phyloP scores from a whole-genome alignment of 2,329 filamentous ascomycete genomes.

The Fusarium musae region DNA sequence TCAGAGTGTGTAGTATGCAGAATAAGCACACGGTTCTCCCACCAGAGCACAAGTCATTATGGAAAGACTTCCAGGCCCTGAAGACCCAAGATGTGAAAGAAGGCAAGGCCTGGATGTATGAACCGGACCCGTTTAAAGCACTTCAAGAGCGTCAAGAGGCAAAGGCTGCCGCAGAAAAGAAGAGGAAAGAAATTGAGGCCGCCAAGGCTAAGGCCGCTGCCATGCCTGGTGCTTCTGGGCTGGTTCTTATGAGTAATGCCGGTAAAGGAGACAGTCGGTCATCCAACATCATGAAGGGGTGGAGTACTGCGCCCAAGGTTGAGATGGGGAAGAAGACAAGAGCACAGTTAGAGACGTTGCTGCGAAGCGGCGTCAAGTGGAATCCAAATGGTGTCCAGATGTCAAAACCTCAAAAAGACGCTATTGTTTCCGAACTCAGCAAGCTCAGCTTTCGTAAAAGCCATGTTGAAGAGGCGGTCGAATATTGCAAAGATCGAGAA shows the following conservation, averaged over 20 bases:
- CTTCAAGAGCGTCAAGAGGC: conserved; percentile 83
- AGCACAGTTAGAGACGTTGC: conserved; percentile 79
- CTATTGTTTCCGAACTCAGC: conserved; percentile 77
- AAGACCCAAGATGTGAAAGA: conserved; percentile 84
- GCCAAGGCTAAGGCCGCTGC: conserved; percentile 74
- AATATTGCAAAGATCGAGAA: conserved; percentile 89
- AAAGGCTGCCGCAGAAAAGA: conserved; percentile 80
- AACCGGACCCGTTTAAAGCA: conserved; percentile 90
- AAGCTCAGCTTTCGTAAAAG: conserved; percentile 88
- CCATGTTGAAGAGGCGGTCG: conserved; percentile 88
- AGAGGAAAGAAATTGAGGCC: conserved; percentile 76
- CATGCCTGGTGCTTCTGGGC: conserved; percentile 67
- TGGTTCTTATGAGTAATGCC: conserved; percentile 62
- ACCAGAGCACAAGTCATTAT: conserved; percentile 87
- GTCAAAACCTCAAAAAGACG: conserved; percentile 63
- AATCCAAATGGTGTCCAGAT: conserved; percentile 82
- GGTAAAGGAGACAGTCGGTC: conserved; percentile 47
- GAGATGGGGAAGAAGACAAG: conserved; percentile 90
- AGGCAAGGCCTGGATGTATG: conserved; percentile 88
- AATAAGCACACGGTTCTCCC: conserved; percentile 96
- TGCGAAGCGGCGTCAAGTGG: conserved; percentile 85
- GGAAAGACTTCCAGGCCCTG: conserved; percentile 88
- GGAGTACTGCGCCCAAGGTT: conserved; percentile 87
- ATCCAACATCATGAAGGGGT: conserved; percentile 73
- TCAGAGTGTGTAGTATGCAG: conserved; percentile 92